Base-by-base conservation (phyloP, 306 rosid species). In the Cucumis cinereus region DNA sequence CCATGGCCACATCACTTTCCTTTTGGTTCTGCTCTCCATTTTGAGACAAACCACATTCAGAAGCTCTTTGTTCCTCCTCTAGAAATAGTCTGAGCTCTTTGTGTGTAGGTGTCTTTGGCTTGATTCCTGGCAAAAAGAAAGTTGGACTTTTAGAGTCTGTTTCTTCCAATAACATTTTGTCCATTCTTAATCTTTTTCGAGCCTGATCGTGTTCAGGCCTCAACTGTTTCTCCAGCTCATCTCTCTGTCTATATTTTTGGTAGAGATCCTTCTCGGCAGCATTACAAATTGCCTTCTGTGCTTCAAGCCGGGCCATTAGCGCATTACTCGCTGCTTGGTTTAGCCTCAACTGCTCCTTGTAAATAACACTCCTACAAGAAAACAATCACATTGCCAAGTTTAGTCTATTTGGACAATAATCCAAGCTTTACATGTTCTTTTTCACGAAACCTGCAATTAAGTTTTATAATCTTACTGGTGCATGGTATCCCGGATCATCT, bases 401-500 rank as follows among this genome's bases (percentile, higher is more conserved):
- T 7, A 76, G 75, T 40, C 58, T 15, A 66, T 72, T 8, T 49
- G 16, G 74, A 75, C 47, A 54, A 30, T 35, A 24, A 36, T 56
- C 52, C 8, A 19, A 2, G 10, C 35, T 50, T 28, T 62, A 4
- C 23, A 35, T 1, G 40, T 70, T 24, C 43, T 19, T 72, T 26
- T 52, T 72, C 5, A 8, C 57, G 52, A 19, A 0, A 8, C 8
- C 17, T 10, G 61, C 20, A 40, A 19, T 49, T 23, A 47, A 4
- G 69, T 52, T 76, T 49, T 24, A 6, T 24, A 9, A 60, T 80
- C 94, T 89, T 89, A 95, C 98, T 95, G 97, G 90, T 92, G 99
- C 97, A 92, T 95, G 54, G 97, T 79, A 82, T 95, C 99, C 81
- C 96, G 86, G 72, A 95, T 90, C 99, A 95, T 95, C 90, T 90